A percentile compares a stretch with the other conserved stretches of the same genome.
Evolutionary conservation across 164 flowering plant genomes (phyloP).

Genomic region (Tetracentron sinense): DNA sequence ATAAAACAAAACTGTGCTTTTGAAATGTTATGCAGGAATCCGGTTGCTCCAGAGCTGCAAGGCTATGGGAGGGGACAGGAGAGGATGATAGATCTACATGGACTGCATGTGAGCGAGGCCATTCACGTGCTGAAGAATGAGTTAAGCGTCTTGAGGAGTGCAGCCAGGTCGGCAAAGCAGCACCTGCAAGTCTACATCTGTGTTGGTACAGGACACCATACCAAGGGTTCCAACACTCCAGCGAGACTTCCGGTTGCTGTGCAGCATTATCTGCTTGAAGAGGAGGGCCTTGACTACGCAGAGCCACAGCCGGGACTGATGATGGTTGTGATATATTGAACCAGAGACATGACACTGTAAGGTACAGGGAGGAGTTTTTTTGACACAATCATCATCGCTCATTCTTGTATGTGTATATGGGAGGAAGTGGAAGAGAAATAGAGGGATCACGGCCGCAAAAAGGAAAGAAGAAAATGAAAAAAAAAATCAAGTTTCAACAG

Average conservation of each 20-base stretch:
- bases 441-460: constrained; percentile 10
- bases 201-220: constrained; percentile 98
- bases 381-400: constrained; percentile 17
- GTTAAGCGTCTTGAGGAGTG: constrained; percentile 52
- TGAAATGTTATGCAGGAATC: constrained; percentile 48
- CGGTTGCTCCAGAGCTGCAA: constrained; percentile 43
- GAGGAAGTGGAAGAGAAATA: constrained; percentile 18
- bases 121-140: constrained; percentile 78
- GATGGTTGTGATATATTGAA: constrained; percentile 80
- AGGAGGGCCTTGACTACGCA: constrained; percentile 77
- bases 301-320: constrained; percentile 96
- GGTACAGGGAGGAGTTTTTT: constrained; percentile 35
- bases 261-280: constrained; percentile 80
- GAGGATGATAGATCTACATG: constrained; percentile 87
- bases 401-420: constrained; percentile 65
- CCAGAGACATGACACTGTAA: constrained; percentile 20
- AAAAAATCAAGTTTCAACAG: constrained; percentile 1
- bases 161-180: constrained; percentile 74
- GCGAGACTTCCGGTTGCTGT: constrained; percentile 91
- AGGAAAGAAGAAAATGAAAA: constrained; percentile 7
- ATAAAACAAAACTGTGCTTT: too few relatives aligned
- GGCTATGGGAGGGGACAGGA: constrained; percentile 66
- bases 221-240: constrained; percentile 84
- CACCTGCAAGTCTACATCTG: constrained; percentile 78
- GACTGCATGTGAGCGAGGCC: constrained; percentile 89